phyloP scores from a whole-genome alignment of 73 alveolate genomes.

The Tetrahymena elliotti region DNA sequence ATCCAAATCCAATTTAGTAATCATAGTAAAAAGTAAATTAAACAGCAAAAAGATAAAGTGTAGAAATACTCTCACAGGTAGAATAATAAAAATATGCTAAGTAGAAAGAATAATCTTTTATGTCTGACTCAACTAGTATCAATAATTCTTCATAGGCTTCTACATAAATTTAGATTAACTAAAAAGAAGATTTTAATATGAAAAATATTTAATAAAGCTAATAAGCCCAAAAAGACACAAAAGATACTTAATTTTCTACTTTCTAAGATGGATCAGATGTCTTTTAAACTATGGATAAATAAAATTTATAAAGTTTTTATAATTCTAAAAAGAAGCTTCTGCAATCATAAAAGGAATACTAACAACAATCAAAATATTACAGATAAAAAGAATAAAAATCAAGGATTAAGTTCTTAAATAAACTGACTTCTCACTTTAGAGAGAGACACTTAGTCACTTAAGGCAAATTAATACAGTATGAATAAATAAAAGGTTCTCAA shows the following conservation, averaged over 20 bases:
- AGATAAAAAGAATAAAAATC: neutral
- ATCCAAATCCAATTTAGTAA: neutral
- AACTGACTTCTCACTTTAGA: neutral
- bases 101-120: neutral
- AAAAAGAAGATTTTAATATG: neutral
- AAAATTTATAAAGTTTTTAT: neutral
- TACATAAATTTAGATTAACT: neutral
- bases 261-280: neutral
- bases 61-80: neutral
- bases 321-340: neutral
- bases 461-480: neutral
- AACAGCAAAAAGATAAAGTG: neutral
- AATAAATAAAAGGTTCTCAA: neutral
- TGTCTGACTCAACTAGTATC: neutral
- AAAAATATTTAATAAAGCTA: neutral
- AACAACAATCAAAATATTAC: neutral
- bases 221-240: neutral
- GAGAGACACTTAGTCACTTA: neutral
- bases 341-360: neutral
- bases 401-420: neutral
- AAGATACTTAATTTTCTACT: neutral
- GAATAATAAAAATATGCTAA: neutral
- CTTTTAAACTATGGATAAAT: neutral
- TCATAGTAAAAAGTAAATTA: neutral
- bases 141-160: neutral